A percentile compares a stretch with the other conserved stretches of the same genome.
Evolutionary conservation across 768 basidiomycete genomes (phyloP).

Genomic region (Lepiota venenata): DNA sequence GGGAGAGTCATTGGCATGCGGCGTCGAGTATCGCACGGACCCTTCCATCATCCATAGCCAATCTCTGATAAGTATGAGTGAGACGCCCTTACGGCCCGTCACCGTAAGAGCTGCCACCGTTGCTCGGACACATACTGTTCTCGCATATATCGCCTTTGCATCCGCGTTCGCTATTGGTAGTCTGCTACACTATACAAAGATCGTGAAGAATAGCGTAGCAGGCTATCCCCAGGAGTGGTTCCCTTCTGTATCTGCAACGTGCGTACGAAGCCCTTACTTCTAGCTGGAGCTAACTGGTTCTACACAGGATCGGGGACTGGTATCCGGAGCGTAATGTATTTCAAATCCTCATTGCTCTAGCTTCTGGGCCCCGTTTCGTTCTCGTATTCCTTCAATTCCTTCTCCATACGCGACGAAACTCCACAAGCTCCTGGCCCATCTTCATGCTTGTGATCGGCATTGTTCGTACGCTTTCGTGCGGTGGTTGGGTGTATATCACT

Average conservation of each 20-base stretch:
- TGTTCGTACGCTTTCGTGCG: constrained; percentile 75
- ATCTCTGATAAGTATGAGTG: constrained; percentile 4
- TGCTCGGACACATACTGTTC: constrained; percentile 59
- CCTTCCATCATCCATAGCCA: constrained; percentile 1
- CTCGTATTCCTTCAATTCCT: constrained; percentile 64
- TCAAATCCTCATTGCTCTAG: constrained; percentile 84
- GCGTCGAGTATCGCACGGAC: background rate
- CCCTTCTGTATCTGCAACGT: constrained; percentile 87
- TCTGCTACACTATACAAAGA: constrained; percentile 73
- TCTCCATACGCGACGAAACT: constrained; percentile 34
- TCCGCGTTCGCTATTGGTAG: constrained; percentile 63
- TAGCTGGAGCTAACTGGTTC: background rate
- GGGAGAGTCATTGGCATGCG: no score
- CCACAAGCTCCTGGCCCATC: constrained; percentile 40
- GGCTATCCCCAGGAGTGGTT: constrained; percentile 89
- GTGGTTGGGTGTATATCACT: constrained; percentile 92
- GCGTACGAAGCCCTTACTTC: constrained; percentile 23
- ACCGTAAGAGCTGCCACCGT: constrained; percentile 50
- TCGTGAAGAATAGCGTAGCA: constrained; percentile 83
- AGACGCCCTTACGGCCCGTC: constrained; percentile 12
- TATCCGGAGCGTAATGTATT: constrained; percentile 83
- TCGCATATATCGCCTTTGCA: constrained; percentile 64
- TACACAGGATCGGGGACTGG: constrained; percentile 81
- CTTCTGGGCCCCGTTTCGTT: constrained; percentile 76
- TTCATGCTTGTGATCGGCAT: constrained; percentile 61